These are phyloP conservation scores for Breynia disticha DNA, from an alignment of 441 rosid species.

Conservation along the genomic window DNA sequence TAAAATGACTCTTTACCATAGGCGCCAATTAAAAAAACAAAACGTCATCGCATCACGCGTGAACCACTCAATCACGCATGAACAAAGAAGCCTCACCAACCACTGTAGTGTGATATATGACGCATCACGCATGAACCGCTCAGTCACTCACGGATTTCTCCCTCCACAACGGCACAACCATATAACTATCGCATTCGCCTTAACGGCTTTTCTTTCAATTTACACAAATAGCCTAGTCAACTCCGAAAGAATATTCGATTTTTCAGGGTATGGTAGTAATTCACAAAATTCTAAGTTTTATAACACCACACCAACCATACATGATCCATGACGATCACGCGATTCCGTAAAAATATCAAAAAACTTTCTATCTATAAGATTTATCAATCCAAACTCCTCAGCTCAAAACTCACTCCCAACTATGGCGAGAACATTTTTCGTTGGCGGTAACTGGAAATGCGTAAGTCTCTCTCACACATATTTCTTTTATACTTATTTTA, in stretches of 20 bases:
- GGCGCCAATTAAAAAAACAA: too few relatives aligned
- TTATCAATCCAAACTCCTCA: too few relatives aligned
- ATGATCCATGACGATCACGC: not conserved
- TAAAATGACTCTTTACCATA: too few relatives aligned
- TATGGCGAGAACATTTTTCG: slow-evolving; percentile 57
- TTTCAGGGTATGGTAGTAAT: slow-evolving; percentile 11
- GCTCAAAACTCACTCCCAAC: too few relatives aligned
- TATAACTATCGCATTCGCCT: slow-evolving; percentile 1
- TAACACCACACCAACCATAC: not conserved
- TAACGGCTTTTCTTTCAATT: not conserved
- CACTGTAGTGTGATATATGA: not conserved
- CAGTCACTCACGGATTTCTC: too few relatives aligned
- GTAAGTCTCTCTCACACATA: slow-evolving; percentile 17
- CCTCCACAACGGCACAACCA: not conserved
- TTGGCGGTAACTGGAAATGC: slow-evolving; percentile 85
- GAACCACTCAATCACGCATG: not conserved
- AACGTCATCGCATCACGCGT: not conserved
- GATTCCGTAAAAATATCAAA: not conserved
- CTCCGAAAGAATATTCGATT: not conserved
- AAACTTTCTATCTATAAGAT: not conserved
- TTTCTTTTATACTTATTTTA: not conserved
- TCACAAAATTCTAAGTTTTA: not conserved
- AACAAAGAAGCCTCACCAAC: not conserved
- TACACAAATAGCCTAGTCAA: slow-evolving; percentile 7
- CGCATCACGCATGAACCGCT: slow-evolving; percentile 4